Conservation (phyloP, 805 yeast genomes). For the Suhomyces prunicola region DNA sequence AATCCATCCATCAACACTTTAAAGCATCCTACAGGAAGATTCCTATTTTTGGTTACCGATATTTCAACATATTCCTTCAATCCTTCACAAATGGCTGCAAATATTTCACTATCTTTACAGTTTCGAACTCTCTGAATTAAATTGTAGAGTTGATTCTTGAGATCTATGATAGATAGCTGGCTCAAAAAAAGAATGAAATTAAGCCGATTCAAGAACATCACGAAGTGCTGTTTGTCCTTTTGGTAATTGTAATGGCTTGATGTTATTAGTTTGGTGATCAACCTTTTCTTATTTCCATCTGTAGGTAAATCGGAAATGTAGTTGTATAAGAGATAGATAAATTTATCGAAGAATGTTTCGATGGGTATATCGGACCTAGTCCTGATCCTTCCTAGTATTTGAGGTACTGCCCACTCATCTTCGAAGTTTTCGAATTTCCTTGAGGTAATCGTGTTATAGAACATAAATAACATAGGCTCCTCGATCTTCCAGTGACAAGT, state of each 20-base stretch:
- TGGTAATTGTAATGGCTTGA: slow-evolving; percentile 36
- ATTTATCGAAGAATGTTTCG: slow-evolving; percentile 32
- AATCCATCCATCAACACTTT: slow-evolving; percentile 2
- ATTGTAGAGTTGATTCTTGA: slow-evolving; percentile 25
- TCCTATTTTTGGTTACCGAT: neutral
- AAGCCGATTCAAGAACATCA: slow-evolving; percentile 35
- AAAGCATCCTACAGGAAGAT: slow-evolving; percentile 6
- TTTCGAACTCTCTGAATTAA: slow-evolving; percentile 21
- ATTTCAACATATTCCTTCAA: slow-evolving; percentile 5
- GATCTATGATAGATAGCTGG: slow-evolving; percentile 33
- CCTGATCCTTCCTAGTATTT: slow-evolving; percentile 18
- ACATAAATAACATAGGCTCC: slow-evolving; percentile 28
- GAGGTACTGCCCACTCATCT: slow-evolving; percentile 29
- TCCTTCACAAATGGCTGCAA: slow-evolving; percentile 1
- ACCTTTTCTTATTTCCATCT: slow-evolving; percentile 19
- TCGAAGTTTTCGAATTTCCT: slow-evolving; percentile 35
- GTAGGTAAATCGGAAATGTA: slow-evolving; percentile 27
- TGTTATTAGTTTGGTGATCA: slow-evolving; percentile 34
- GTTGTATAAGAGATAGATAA: slow-evolving; percentile 33
- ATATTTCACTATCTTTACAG: slow-evolving; percentile 6
- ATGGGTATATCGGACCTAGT: slow-evolving; percentile 27
- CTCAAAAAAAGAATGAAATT: slow-evolving; percentile 33
- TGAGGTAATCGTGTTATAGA: slow-evolving; percentile 29
- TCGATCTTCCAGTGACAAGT: slow-evolving; percentile 30
- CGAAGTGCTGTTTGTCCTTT: slow-evolving; percentile 22